phyloP scores from a whole-genome alignment of 1,284 basidiomycete genomes.

The Hymenochaete sp. region DNA sequence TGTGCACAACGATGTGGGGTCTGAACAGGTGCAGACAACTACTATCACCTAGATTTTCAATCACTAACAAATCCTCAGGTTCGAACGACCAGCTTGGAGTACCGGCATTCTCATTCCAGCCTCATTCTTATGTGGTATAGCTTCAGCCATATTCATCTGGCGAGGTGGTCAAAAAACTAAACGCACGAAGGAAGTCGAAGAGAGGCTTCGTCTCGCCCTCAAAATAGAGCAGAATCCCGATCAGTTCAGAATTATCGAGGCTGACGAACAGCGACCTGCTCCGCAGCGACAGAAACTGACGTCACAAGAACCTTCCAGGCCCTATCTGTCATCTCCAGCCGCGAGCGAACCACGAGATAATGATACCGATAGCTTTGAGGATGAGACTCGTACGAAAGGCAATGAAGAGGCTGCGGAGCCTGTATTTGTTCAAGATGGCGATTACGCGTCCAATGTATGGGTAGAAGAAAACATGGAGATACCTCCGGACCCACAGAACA shows the following conservation, averaged over 20 bases:
- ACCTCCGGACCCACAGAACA: neutral
- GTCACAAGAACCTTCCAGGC: no score
- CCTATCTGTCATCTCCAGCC: neutral
- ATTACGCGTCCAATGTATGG: neutral
- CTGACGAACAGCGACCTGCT: neutral
- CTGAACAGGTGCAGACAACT: constrained; percentile 44
- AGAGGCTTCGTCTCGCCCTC: constrained; percentile 62
- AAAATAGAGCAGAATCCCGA: constrained; percentile 30
- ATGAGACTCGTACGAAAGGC: no score
- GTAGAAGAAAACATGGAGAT: constrained; percentile 15
- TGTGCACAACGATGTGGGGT: constrained; percentile 80
- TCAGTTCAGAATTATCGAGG: constrained; percentile 7
- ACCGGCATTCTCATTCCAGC: constrained; percentile 68
- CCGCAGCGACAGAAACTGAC: no score
- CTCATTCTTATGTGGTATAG: constrained; percentile 75
- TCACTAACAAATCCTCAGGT: constrained; percentile 28
- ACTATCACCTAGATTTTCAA: constrained; percentile 1
- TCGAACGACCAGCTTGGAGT: constrained; percentile 56
- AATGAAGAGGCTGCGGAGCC: neutral
- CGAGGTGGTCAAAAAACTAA: constrained; percentile 71
- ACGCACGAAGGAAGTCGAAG: constrained; percentile 64
- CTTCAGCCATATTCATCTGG: constrained; percentile 74
- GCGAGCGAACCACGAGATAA: neutral
- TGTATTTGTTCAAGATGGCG: neutral
- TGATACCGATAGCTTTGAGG: no score